phyloP scores from a whole-genome alignment of 1,284 basidiomycete genomes.

The Irpex sp. region DNA sequence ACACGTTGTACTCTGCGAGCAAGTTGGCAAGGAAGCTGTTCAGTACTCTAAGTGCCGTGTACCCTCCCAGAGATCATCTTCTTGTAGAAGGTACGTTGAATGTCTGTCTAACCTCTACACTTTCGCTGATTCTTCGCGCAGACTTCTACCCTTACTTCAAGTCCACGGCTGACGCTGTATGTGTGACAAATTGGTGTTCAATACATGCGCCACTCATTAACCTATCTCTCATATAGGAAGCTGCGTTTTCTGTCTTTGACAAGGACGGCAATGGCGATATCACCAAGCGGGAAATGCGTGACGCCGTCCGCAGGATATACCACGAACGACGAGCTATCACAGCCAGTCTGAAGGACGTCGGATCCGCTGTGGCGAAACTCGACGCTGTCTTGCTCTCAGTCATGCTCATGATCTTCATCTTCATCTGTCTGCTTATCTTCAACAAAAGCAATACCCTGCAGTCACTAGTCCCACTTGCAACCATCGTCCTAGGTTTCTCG shows the following conservation, averaged over 20 bases:
- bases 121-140: slow-evolving; percentile 18
- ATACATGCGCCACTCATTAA: neutral
- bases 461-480: slow-evolving; percentile 79
- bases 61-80: slow-evolving; percentile 53
- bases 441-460: slow-evolving; percentile 62
- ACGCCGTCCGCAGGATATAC: slow-evolving; percentile 80
- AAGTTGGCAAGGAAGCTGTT: slow-evolving; percentile 74
- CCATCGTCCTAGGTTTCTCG: slow-evolving; percentile 74
- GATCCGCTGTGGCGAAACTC: slow-evolving; percentile 68
- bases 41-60: slow-evolving; percentile 54
- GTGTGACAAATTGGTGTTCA: neutral
- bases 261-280: slow-evolving; percentile 84
- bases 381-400: slow-evolving; percentile 67
- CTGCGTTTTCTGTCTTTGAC: slow-evolving; percentile 75
- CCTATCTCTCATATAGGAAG: slow-evolving; percentile 35
- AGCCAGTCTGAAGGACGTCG: slow-evolving; percentile 69
- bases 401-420: slow-evolving; percentile 58
- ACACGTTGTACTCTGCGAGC: slow-evolving; percentile 63
- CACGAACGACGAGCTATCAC: slow-evolving; percentile 71
- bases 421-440: slow-evolving; percentile 77
- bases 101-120: slow-evolving; percentile 1
- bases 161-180: slow-evolving; percentile 62
- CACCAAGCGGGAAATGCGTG: slow-evolving; percentile 76
- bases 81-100: slow-evolving; percentile 51
- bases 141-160: slow-evolving; percentile 79